Percentiles rank a stretch among this genome's conserved stretches.
These are phyloP conservation scores for Penstemon eatonii DNA, from an alignment of 257 asterid genomes.

Conservation along the genomic window DNA sequence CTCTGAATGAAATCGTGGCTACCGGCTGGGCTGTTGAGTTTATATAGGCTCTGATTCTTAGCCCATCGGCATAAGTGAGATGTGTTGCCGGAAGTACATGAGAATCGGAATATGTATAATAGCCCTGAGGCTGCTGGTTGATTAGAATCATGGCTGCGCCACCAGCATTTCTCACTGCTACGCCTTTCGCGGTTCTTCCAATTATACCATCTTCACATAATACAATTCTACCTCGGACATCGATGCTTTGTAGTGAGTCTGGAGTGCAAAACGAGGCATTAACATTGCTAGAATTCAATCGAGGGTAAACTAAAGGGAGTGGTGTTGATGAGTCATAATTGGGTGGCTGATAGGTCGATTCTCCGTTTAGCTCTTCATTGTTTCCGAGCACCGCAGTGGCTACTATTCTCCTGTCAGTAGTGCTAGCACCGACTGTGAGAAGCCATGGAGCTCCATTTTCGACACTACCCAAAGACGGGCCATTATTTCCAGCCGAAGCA, in stretches of 20 bases:
- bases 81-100: background rate
- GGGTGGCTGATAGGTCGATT: background rate
- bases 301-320: background rate
- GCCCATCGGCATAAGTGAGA: background rate
- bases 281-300: background rate
- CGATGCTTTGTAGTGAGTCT: background rate
- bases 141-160: background rate
- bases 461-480: slow-evolving; percentile 18
- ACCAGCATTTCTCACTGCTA: background rate
- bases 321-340: background rate
- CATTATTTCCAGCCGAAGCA: slow-evolving; percentile 36
- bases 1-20: background rate
- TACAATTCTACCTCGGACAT: background rate
- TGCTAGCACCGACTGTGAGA: slow-evolving; percentile 2
- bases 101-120: background rate
- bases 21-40: background rate
- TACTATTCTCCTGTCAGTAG: background rate
- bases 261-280: background rate
- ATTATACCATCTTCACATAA: background rate
- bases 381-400: background rate
- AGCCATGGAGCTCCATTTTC: background rate
- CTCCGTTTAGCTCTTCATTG: background rate
- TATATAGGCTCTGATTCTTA: background rate
- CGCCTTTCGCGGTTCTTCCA: background rate
- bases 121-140: background rate